These are phyloP conservation scores for Rhamnella rubrinervis DNA, from an alignment of 331 rosid genomes.

Conservation along the genomic window DNA sequence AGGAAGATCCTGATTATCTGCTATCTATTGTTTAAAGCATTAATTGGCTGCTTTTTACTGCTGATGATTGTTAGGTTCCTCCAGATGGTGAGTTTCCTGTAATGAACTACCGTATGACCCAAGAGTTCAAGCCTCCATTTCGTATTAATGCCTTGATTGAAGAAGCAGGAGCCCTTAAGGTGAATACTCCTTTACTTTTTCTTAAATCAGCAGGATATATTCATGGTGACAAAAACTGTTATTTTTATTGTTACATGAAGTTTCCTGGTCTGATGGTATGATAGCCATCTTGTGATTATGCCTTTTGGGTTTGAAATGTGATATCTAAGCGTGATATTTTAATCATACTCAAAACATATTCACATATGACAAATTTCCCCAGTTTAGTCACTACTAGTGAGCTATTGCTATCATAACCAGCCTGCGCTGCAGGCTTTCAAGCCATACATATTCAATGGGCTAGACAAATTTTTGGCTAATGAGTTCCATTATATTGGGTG, in stretches of 20 bases:
- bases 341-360: too few species aligned
- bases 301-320: not conserved
- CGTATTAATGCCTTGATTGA: constrained; percentile 74
- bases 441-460: too few species aligned
- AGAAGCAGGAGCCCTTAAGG: constrained; percentile 76
- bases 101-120: constrained; percentile 91
- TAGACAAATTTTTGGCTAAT: too few species aligned
- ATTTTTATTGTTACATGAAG: not conserved
- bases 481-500: too few species aligned
- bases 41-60: constrained; percentile 21
- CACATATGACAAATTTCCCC: too few species aligned
- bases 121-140: constrained; percentile 84
- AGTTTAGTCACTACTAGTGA: too few species aligned
- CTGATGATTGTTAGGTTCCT: constrained; percentile 51
- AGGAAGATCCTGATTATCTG: not conserved
- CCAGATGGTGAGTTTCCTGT: constrained; percentile 92
- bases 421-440: too few species aligned
- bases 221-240: not conserved
- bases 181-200: constrained; percentile 25
- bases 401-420: too few species aligned
- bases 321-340: too few species aligned
- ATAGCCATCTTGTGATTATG: too few species aligned
- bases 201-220: not conserved
- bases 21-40: constrained; percentile 6
- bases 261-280: not conserved